Percentiles rank a stretch among this genome's conserved stretches.
phyloP scores from a whole-genome alignment of 2,329 filamentous ascomycete genomes.

The Stachybotrys chlorohalonatus region DNA sequence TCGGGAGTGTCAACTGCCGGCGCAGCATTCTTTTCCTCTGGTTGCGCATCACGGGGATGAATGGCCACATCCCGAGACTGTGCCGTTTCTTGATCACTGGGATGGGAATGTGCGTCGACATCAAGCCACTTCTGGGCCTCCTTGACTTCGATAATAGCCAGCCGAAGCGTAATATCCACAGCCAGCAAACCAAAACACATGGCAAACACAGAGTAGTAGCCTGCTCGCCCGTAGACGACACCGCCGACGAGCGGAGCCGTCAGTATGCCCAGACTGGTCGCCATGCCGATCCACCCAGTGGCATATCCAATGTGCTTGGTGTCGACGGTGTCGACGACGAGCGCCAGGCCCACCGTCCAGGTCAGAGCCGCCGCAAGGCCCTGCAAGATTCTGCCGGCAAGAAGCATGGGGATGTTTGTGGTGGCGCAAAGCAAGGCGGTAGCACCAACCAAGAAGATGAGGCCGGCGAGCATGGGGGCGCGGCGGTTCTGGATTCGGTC shows the following conservation, averaged over 20 bases:
- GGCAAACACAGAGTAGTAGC: slow-evolving; percentile 23
- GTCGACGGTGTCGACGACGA: slow-evolving; percentile 24
- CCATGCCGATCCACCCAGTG: slow-evolving; percentile 23
- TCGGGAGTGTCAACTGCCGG: not conserved
- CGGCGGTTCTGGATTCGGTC: slow-evolving; percentile 22
- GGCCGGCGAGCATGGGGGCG: slow-evolving; percentile 22
- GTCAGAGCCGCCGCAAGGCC: slow-evolving; percentile 23
- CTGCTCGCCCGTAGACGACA: slow-evolving; percentile 20
- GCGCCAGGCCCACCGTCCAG: slow-evolving; percentile 26
- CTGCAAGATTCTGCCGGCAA: slow-evolving; percentile 21
- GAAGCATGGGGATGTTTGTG: slow-evolving; percentile 19
- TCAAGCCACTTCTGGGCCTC: slow-evolving; percentile 18
- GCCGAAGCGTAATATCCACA: slow-evolving; percentile 20
- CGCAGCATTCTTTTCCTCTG: not conserved
- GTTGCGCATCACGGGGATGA: not conserved
- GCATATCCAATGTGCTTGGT: slow-evolving; percentile 19
- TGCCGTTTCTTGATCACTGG: not conserved
- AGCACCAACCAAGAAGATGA: slow-evolving; percentile 17
- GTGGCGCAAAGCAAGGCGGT: slow-evolving; percentile 22
- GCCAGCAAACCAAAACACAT: slow-evolving; percentile 26
- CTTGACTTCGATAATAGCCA: slow-evolving; percentile 22
- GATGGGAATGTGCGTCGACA: slow-evolving; percentile 1
- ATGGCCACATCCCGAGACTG: slow-evolving; percentile 1
- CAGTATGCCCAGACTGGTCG: slow-evolving; percentile 21
- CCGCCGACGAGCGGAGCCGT: slow-evolving; percentile 22